These are phyloP conservation scores for Hylodesmum podocarpum DNA, from an alignment of 306 rosid genomes.

Conservation along the genomic window DNA sequence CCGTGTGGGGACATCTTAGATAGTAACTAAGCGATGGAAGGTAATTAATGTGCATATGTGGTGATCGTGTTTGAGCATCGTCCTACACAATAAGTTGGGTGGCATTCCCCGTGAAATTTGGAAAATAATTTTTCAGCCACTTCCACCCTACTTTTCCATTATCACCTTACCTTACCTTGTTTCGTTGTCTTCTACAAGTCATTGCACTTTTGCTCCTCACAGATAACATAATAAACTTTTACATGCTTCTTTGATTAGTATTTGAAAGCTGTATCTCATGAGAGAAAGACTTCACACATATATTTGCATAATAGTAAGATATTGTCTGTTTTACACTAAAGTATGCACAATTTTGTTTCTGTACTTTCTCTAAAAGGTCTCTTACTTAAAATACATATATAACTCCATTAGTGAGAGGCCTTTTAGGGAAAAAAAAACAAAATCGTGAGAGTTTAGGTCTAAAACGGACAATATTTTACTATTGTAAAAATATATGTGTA, in stretches of 20 bases:
- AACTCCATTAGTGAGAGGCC: too few relatives aligned
- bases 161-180: background rate
- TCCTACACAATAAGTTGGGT: background rate
- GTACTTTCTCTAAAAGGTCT: too few relatives aligned
- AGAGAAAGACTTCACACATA: too few relatives aligned
- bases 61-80: background rate
- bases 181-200: background rate
- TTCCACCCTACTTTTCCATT: background rate
- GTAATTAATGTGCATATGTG: background rate
- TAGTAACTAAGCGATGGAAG: background rate
- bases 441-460: too few relatives aligned
- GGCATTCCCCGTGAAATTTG: slow-evolving; percentile 25
- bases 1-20: background rate
- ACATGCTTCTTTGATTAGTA: background rate
- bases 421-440: too few relatives aligned
- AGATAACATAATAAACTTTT: background rate
- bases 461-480: too few relatives aligned
- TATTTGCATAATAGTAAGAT: too few relatives aligned
- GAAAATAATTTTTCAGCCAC: background rate
- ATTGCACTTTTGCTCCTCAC: background rate
- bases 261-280: too few relatives aligned
- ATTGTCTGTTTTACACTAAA: too few relatives aligned
- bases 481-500: too few relatives aligned
- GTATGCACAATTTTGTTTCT: too few relatives aligned
- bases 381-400: too few relatives aligned